A percentile compares a stretch with the other conserved stretches of the same genome.
phyloP scores from a whole-genome alignment of 2,329 filamentous ascomycete species.

The Chaetomiaceae sp. region DNA sequence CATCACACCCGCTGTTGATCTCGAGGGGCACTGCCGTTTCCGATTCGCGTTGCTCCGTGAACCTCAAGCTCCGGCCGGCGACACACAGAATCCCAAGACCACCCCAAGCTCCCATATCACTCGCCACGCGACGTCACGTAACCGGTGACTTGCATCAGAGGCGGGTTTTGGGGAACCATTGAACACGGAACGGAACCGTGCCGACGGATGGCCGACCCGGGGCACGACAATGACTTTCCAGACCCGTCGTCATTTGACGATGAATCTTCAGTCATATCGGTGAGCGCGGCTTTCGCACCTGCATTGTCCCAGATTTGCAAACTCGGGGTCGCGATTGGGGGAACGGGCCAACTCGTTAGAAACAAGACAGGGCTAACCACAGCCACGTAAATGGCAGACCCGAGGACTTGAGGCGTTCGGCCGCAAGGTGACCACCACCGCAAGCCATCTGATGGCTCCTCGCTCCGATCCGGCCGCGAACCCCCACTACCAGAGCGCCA shows the following conservation, averaged over 20 bases:
- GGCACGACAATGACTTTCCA: conserved; percentile 23
- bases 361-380: conserved; percentile 14
- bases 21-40: conserved; percentile 10
- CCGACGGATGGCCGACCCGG: conserved; percentile 25
- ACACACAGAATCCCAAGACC: background rate
- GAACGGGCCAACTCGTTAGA: no score
- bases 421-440: conserved; percentile 90
- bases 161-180: background rate
- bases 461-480: conserved; percentile 49
- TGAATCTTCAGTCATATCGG: conserved; percentile 24
- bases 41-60: background rate
- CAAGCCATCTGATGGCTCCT: conserved; percentile 78
- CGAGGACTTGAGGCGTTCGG: conserved; percentile 88
- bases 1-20: background rate
- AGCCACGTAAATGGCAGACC: conserved; percentile 46
- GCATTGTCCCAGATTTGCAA: background rate
- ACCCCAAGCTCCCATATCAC: background rate
- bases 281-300: conserved; percentile 11
- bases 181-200: no score
- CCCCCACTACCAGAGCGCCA: conserved; percentile 75
- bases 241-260: conserved; percentile 25
- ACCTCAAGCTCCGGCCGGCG: background rate
- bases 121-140: background rate
- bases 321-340: background rate
- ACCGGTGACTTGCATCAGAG: background rate